Percentiles rank a stretch among this genome's conserved stretches.
phyloP scores from a whole-genome alignment of 1,284 basidiomycete species.

The Phylloporus sp. region DNA sequence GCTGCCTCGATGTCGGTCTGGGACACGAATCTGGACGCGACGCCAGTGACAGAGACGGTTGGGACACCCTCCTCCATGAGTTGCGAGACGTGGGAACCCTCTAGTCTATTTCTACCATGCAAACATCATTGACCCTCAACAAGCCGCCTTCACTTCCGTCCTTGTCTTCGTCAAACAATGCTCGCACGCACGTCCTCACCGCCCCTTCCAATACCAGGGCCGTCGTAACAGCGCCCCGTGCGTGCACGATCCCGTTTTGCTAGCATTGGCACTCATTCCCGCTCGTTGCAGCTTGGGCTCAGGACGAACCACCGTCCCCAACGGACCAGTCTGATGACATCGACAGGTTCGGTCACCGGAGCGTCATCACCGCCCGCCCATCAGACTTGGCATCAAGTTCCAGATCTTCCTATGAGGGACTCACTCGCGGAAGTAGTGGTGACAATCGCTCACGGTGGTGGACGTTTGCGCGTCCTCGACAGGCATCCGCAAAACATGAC shows the following conservation, averaged over 20 bases:
- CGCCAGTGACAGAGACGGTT: constrained; percentile 64
- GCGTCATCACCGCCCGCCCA: constrained; percentile 43
- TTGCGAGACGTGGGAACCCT: neutral
- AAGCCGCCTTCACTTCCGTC: constrained; percentile 27
- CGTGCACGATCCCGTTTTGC: constrained; percentile 25
- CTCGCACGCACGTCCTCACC: constrained; percentile 42
- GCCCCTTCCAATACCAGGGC: constrained; percentile 49
- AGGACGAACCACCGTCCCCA: constrained; percentile 79
- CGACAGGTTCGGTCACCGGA: constrained; percentile 28
- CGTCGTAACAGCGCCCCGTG: constrained; percentile 75
- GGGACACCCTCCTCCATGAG: constrained; percentile 58
- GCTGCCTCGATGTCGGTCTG: constrained; percentile 82
- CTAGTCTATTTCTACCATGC: constrained; percentile 15
- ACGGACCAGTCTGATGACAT: constrained; percentile 46
- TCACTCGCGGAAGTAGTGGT: constrained; percentile 37
- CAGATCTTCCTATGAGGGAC: constrained; percentile 48
- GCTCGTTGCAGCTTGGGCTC: constrained; percentile 67
- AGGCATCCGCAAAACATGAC: constrained; percentile 23
- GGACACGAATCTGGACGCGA: constrained; percentile 80
- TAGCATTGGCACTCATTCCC: constrained; percentile 13
- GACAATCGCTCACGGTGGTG: constrained; percentile 62
- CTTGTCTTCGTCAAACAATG: constrained; percentile 19
- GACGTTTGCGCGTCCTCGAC: constrained; percentile 60
- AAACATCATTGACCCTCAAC: constrained; percentile 14
- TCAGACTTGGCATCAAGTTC: constrained; percentile 55